Percentiles rank a stretch among this genome's conserved stretches.
These are phyloP conservation scores for Turnera subulata DNA, from an alignment of 345 rosid genomes.

Conservation along the genomic window DNA sequence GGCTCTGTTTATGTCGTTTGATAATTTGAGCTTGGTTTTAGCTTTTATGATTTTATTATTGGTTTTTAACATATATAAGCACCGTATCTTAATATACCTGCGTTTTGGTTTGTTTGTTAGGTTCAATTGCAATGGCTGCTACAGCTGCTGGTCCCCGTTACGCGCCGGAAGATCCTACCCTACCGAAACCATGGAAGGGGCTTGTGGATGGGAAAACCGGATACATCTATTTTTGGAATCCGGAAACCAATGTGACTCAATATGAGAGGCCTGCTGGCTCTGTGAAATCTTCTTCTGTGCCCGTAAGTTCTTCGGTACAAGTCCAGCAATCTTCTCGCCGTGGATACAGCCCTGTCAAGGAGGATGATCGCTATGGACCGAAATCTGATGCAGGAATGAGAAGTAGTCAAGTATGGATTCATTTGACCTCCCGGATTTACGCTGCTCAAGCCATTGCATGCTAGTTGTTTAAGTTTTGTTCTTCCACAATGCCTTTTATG, in stretches of 20 bases:
- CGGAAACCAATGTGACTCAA: constrained; percentile 91
- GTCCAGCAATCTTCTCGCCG: constrained; percentile 47
- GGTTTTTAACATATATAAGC: too few species aligned
- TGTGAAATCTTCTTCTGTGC: constrained; percentile 34
- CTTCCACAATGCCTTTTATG: too few species aligned
- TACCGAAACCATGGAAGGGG: constrained; percentile 97
- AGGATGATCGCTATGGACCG: constrained; percentile 44
- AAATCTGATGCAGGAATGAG: constrained; percentile 42
- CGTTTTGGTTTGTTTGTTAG: constrained; percentile 1
- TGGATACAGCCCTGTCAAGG: constrained; percentile 44
- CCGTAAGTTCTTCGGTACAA: constrained; percentile 56
- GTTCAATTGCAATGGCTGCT: constrained; percentile 35
- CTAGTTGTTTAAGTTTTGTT: too few species aligned
- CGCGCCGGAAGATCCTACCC: constrained; percentile 89
- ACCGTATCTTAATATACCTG: too few species aligned
- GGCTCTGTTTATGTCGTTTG: too few species aligned
- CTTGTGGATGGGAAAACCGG: constrained; percentile 91
- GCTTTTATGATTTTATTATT: too few species aligned
- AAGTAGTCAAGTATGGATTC: constrained; percentile 42
- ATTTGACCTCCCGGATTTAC: background rate
- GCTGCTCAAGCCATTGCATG: too few species aligned
- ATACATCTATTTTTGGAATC: constrained; percentile 93
- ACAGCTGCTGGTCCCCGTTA: constrained; percentile 69
- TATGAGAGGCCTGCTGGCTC: constrained; percentile 62
- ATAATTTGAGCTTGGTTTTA: too few species aligned